Percentiles rank a stretch among this genome's conserved stretches.
Conservation (phyloP, 768 basidiomycete genomes). For the Calvatia gigantea region DNA sequence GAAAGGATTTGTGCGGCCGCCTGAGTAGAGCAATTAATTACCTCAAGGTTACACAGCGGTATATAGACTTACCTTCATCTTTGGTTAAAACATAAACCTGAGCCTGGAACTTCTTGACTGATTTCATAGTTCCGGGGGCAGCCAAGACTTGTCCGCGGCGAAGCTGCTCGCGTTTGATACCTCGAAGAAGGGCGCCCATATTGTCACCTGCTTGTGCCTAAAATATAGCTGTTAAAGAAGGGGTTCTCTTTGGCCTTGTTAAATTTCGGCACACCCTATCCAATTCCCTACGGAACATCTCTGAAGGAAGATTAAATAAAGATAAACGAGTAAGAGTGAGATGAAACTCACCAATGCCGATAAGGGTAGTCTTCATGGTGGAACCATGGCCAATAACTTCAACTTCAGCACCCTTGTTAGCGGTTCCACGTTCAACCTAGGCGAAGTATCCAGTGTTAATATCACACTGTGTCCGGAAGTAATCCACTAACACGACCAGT, state of each 20-base stretch:
- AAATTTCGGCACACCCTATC: constrained; percentile 60
- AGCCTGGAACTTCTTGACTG: constrained; percentile 93
- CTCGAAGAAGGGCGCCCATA: constrained; percentile 96
- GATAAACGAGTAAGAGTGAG: not conserved
- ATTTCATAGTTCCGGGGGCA: constrained; percentile 86
- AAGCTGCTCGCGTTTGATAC: constrained; percentile 95
- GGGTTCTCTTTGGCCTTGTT: not conserved
- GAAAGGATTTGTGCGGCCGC: constrained; percentile 89
- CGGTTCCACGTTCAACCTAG: constrained; percentile 88
- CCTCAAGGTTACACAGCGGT: not conserved
- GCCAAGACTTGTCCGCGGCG: constrained; percentile 90
- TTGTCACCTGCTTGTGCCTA: constrained; percentile 98
- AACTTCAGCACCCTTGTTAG: constrained; percentile 88
- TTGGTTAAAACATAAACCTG: constrained; percentile 71
- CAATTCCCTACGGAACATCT: constrained; percentile 99
- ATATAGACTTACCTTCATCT: not conserved
- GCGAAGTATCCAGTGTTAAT: not conserved
- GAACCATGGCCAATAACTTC: constrained; percentile 88
- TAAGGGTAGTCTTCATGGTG: constrained; percentile 86
- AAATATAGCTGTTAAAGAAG: constrained; percentile 5
- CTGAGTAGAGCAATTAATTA: constrained; percentile 21
- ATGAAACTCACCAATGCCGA: constrained; percentile 73
- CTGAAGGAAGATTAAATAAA: constrained; percentile 34
- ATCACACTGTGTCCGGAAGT: not conserved
- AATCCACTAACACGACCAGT: constrained; percentile 76